Conservation (phyloP, 2,329 filamentous ascomycete genomes). For the Cladosporium sp. region DNA sequence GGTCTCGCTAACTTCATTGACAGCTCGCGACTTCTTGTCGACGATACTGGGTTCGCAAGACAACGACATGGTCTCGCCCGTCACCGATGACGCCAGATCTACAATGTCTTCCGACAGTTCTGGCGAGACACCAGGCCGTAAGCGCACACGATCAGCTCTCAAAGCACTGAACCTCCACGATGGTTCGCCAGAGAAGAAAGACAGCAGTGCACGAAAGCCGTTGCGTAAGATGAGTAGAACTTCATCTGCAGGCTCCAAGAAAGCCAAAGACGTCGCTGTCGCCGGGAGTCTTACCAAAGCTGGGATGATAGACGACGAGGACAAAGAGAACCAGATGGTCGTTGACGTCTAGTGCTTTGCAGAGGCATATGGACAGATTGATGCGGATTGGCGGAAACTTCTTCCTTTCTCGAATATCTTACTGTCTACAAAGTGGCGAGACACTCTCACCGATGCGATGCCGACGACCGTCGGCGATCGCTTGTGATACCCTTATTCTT, state of each 20-base stretch:
- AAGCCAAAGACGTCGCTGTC: neutral
- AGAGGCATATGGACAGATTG: neutral
- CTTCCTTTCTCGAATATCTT: neutral
- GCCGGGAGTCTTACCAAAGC: neutral
- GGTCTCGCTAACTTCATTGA: slow-evolving; percentile 10
- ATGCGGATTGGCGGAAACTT: neutral
- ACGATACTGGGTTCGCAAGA: slow-evolving; percentile 19
- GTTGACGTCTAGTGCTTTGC: neutral
- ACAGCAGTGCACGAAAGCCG: slow-evolving; percentile 12
- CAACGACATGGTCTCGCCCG: neutral
- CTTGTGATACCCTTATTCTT: slow-evolving; percentile 10
- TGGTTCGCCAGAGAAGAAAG: slow-evolving; percentile 24
- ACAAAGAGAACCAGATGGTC: slow-evolving; percentile 13
- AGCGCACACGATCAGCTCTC: slow-evolving; percentile 26
- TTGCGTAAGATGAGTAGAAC: slow-evolving; percentile 23
- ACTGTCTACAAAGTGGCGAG: neutral
- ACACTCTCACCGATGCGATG: neutral
- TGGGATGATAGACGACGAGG: neutral
- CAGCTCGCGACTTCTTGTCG: slow-evolving; percentile 28
- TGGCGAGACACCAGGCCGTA: slow-evolving; percentile 19
- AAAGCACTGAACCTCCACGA: slow-evolving; percentile 19
- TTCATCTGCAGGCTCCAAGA: slow-evolving; percentile 4
- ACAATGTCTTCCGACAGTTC: slow-evolving; percentile 18
- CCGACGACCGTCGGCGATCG: neutral
- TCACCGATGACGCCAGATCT: slow-evolving; percentile 13